A percentile compares a stretch with the other conserved stretches of the same genome.
Conservation (phyloP, 768 basidiomycete genomes). For the Boletus eberwhitei region DNA sequence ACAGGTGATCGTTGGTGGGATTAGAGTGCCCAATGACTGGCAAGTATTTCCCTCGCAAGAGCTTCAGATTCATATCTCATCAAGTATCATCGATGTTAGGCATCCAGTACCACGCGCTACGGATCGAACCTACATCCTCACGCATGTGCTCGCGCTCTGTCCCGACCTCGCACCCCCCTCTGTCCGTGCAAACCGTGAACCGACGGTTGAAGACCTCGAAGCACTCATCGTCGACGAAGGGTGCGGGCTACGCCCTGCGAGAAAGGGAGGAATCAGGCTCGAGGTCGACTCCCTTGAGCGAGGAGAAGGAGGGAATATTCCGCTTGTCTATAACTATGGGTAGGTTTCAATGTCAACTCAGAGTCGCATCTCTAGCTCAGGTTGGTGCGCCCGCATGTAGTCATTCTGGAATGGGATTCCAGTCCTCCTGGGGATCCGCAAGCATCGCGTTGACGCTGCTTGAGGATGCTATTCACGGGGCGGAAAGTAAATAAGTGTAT, state of each 20-base stretch:
- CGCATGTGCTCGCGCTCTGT: conserved; percentile 47
- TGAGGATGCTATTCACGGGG: conserved; percentile 35
- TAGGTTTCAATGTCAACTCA: conserved; percentile 27
- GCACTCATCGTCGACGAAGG: conserved; percentile 49
- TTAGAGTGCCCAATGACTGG: conserved; percentile 61
- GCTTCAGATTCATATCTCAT: not conserved
- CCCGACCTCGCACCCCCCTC: conserved; percentile 59
- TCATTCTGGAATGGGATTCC: conserved; percentile 63
- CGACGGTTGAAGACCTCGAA: conserved; percentile 48
- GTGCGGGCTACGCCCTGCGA: conserved; percentile 62
- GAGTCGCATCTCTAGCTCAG: not conserved
- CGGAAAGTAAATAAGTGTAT: not conserved
- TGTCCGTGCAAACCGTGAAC: conserved; percentile 41
- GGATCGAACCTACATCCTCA: conserved; percentile 57
- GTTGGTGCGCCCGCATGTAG: conserved; percentile 27
- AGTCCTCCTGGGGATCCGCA: conserved; percentile 66
- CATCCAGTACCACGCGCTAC: conserved; percentile 62
- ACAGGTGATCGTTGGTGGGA: conserved; percentile 60
- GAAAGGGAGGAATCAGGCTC: conserved; percentile 67
- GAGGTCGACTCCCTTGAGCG: conserved; percentile 43
- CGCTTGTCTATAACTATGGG: conserved; percentile 66
- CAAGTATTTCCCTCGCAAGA: conserved; percentile 10
- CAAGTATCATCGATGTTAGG: conserved; percentile 43
- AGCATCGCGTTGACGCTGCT: conserved; percentile 45
- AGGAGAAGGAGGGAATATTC: conserved; percentile 33